Evolutionary conservation across 78 protist species (phyloP), one percentile per base, ranked within the genome.

Genomic region (Chrysochromulina parva): DNA sequence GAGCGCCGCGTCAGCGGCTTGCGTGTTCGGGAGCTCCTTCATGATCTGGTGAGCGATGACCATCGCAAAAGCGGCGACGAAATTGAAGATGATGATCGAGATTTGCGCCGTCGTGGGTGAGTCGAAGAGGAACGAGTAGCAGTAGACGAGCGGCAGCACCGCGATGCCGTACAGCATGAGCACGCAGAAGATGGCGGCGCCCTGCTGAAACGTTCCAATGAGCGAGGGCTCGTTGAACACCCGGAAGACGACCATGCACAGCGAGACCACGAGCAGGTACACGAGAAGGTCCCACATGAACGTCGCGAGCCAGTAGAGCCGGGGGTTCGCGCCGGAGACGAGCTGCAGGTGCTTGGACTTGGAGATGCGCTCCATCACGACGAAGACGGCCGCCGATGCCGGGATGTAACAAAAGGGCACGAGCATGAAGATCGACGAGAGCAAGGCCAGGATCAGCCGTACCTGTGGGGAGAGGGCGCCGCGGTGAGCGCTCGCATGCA

Each of bases 321-420:
- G 7, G 60, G 66, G 53, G 26, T 28, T 54, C 38, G 65, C 48
- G 14, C 88, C 92, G 16, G 78, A 59, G 60, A 90, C 62, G 47
- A 52, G 28, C 88, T 90, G 92, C 24, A 90, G 62, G 78, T 76
- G 89, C 59, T 60, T 73, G 26, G 88, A 24, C 38, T 52, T 78
- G 71, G 9, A 5, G 5, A 4, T 59, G 0, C 92, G 86, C 84
- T 88, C 91, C 53, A 6, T 6, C 85, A 90, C 92, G 17, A 80
- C 52, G 48, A 67, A 71, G 48, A 66, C 28, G 10, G 55, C 88
- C 28, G 52, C 82, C 53, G 74, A 13, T 17, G 92, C 82, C 19
- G 92, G 92, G 60, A 78, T 60, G 73, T 71, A 80, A 17, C 71
- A 52, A 88, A 90, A 80, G 13, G 92, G 92, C 20, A 90, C 48